phyloP scores from a whole-genome alignment of 257 asterid genomes.

The Ophiorrhiza pumila region DNA sequence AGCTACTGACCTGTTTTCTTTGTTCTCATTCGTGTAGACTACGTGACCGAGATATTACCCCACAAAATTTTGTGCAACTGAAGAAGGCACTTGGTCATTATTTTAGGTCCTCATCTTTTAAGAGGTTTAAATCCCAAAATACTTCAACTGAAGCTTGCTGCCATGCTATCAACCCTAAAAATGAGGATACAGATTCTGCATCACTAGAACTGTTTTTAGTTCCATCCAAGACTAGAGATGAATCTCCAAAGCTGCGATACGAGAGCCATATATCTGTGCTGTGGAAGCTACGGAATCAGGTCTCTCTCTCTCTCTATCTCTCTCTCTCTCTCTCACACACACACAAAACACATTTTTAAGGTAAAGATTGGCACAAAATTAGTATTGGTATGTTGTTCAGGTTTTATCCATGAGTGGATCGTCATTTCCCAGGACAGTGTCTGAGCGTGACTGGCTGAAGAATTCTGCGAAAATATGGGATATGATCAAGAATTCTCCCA shows the following conservation, averaged over 20 bases:
- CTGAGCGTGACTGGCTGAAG: constrained; percentile 97
- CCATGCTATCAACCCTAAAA: constrained; percentile 16
- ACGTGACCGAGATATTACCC: constrained; percentile 50
- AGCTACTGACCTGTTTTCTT: background rate
- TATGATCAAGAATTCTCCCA: constrained; percentile 56
- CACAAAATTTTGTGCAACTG: constrained; percentile 36
- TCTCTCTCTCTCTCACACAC: background rate
- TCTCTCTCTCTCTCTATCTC: constrained; percentile 30
- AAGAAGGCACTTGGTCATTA: constrained; percentile 51
- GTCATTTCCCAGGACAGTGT: constrained; percentile 68
- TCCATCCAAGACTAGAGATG: constrained; percentile 59
- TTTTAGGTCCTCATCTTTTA: constrained; percentile 50
- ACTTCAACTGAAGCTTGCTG: constrained; percentile 28
- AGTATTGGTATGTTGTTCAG: constrained; percentile 30
- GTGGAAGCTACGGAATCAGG: constrained; percentile 84
- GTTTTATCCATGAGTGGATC: constrained; percentile 68
- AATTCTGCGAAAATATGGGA: constrained; percentile 97
- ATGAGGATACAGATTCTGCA: constrained; percentile 31
- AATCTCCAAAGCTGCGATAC: constrained; percentile 40
- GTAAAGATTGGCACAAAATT: background rate
- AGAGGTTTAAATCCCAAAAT: constrained; percentile 45
- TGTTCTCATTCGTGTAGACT: constrained; percentile 37
- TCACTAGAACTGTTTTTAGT: constrained; percentile 52
- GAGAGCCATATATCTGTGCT: constrained; percentile 59
- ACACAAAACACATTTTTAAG: background rate